Conservation (phyloP, 352 stramenopile species). For the Peronospora tabacina region DNA sequence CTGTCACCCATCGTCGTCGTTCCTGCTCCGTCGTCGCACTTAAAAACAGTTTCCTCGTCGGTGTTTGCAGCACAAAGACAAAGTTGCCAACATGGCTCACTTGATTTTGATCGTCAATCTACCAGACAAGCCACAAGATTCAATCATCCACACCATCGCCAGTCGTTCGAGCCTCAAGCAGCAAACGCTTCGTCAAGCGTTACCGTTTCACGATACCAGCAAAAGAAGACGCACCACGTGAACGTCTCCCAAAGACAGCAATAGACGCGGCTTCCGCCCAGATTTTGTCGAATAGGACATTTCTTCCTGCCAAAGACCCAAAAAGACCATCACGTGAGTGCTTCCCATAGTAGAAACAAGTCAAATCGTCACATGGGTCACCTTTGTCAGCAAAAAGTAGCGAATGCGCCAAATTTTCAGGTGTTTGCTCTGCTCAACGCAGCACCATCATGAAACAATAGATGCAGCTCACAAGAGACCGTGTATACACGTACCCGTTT, state of each 20-base stretch:
- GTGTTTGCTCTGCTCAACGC: constrained; percentile 58
- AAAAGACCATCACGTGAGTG: too few relatives aligned
- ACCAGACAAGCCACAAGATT: background rate
- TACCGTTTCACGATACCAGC: background rate
- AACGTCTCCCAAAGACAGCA: constrained; percentile 38
- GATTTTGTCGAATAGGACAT: constrained; percentile 79
- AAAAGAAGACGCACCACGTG: constrained; percentile 45
- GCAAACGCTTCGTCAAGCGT: background rate
- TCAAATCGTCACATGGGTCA: constrained; percentile 9
- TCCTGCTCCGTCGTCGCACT: constrained; percentile 76
- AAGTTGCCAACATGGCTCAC: constrained; percentile 68
- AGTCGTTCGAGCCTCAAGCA: background rate
- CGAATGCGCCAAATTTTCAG: constrained; percentile 83
- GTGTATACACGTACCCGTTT: constrained; percentile 40
- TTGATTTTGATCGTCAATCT: constrained; percentile 80
- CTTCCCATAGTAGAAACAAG: too few relatives aligned
- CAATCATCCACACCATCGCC: background rate
- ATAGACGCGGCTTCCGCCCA: constrained; percentile 58
- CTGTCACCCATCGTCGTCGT: constrained; percentile 47
- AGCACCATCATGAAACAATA: background rate
- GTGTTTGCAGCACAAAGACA: constrained; percentile 63
- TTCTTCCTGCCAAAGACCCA: constrained; percentile 36
- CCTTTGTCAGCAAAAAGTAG: constrained; percentile 77
- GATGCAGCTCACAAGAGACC: background rate
- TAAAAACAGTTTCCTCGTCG: constrained; percentile 45